A percentile compares a stretch with the other conserved stretches of the same genome.
Conservation (phyloP, 2,329 filamentous ascomycete species). For the Trichoderma breve region DNA sequence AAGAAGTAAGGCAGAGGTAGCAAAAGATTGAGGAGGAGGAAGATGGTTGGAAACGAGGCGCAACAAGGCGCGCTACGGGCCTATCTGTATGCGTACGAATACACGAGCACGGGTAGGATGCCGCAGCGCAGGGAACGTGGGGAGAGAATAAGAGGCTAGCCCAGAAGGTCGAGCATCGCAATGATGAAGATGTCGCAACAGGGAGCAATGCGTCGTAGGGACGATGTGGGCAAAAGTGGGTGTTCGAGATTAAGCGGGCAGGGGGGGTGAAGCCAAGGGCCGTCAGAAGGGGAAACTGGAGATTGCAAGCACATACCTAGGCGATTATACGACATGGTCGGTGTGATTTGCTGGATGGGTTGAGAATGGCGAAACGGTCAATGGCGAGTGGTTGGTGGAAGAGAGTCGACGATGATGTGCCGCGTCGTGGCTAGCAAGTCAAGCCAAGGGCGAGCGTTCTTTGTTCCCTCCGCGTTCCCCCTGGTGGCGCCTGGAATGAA, state of each 20-base stretch:
- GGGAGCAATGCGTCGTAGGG: not conserved
- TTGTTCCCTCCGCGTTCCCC: slow-evolving; percentile 3
- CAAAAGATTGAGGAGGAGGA: not conserved
- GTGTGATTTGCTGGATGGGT: not conserved
- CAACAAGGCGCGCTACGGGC: slow-evolving; percentile 3
- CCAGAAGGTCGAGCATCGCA: slow-evolving; percentile 5
- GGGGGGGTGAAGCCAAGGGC: slow-evolving; percentile 22
- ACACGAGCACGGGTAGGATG: not conserved
- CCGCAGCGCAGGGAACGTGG: not conserved
- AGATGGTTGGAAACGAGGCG: not conserved
- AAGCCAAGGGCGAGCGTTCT: not conserved
- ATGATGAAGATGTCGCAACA: slow-evolving; percentile 16
- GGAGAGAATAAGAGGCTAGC: slow-evolving; percentile 11
- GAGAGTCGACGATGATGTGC: not conserved
- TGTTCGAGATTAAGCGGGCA: slow-evolving; percentile 22
- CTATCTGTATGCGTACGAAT: not conserved
- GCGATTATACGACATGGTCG: slow-evolving; percentile 70
- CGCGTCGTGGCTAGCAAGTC: not conserved
- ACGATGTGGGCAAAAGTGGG: slow-evolving; percentile 17
- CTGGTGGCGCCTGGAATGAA: slow-evolving; percentile 15
- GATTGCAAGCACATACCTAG: slow-evolving; percentile 55
- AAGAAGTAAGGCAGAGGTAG: not conserved
- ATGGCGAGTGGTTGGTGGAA: not conserved
- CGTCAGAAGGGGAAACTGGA: slow-evolving; percentile 23
- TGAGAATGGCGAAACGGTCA: not conserved